Conservation (phyloP, 2,329 filamentous ascomycete species). For the Phoma sp. region DNA sequence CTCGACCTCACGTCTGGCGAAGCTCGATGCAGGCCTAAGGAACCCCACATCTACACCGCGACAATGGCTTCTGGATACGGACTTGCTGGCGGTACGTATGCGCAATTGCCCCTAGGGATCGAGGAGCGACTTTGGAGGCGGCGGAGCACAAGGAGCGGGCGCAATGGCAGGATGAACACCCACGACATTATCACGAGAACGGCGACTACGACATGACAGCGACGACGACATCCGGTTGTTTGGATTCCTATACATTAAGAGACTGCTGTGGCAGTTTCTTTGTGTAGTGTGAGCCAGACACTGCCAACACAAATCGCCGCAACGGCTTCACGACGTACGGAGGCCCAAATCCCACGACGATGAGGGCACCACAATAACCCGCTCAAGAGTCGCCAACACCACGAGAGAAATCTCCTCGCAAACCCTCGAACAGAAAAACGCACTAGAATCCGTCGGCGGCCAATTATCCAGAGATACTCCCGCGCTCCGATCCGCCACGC, state of each 20-base stretch:
- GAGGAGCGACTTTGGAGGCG: slow-evolving; percentile 11
- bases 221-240: background rate
- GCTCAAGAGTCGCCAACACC: too few species aligned
- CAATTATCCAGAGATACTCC: too few species aligned
- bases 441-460: too few species aligned
- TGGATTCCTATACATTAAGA: background rate
- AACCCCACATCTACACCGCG: slow-evolving; percentile 41
- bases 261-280: background rate
- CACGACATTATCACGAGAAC: slow-evolving; percentile 11
- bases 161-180: slow-evolving; percentile 30
- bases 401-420: too few species aligned
- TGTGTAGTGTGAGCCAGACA: background rate
- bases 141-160: slow-evolving; percentile 13
- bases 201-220: background rate
- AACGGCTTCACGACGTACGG: too few species aligned
- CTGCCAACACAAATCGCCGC: too few species aligned
- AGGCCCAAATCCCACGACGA: too few species aligned
- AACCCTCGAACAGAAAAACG: too few species aligned
- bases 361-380: too few species aligned
- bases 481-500: too few species aligned
- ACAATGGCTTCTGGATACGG: slow-evolving; percentile 84
- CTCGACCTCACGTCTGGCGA: slow-evolving; percentile 29
- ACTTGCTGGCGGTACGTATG: slow-evolving; percentile 75
- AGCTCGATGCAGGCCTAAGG: slow-evolving; percentile 18
- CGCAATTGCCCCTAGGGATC: background rate